Percentiles rank a stretch among this genome's conserved stretches.
Conservation (phyloP, 192 early-diverging fungal species). For the Phycomyces nitens region DNA sequence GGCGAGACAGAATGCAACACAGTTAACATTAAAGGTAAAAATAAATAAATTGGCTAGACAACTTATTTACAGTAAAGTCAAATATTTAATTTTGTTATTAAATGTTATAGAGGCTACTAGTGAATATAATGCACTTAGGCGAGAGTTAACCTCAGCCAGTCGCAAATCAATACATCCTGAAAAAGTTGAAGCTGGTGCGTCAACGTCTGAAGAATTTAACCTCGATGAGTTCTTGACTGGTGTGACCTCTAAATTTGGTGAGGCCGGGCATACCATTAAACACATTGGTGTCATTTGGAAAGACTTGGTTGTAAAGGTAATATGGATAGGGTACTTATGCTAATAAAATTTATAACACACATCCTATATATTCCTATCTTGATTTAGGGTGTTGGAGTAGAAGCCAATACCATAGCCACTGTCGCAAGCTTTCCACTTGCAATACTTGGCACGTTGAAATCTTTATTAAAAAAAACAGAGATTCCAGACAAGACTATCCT, state of each 20-base stretch:
- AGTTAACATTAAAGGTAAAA: no score
- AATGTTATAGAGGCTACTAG: constrained; percentile 18
- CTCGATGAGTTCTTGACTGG: constrained; percentile 23
- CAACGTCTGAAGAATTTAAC: constrained; percentile 23
- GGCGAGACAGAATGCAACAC: no score
- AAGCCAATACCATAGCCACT: constrained; percentile 31
- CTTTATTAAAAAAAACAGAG: neutral
- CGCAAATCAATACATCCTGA: constrained; percentile 13
- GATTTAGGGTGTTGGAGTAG: constrained; percentile 22
- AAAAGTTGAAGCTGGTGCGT: constrained; percentile 24
- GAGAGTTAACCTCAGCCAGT: constrained; percentile 30
- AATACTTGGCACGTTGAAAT: neutral
- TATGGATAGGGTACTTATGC: neutral
- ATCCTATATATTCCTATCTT: neutral
- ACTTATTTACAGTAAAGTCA: no score
- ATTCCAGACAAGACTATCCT: constrained; percentile 50
- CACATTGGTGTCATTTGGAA: constrained; percentile 32
- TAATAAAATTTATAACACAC: neutral
- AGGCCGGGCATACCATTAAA: constrained; percentile 15
- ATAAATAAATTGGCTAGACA: neutral
- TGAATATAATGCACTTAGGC: constrained; percentile 25
- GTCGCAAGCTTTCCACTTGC: constrained; percentile 18
- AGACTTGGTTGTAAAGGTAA: constrained; percentile 29
- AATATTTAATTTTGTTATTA: neutral
- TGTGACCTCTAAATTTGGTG: neutral